These are phyloP conservation scores for Ustilago hordei DNA, from an alignment of 1,284 basidiomycete genomes.

Conservation along the genomic window DNA sequence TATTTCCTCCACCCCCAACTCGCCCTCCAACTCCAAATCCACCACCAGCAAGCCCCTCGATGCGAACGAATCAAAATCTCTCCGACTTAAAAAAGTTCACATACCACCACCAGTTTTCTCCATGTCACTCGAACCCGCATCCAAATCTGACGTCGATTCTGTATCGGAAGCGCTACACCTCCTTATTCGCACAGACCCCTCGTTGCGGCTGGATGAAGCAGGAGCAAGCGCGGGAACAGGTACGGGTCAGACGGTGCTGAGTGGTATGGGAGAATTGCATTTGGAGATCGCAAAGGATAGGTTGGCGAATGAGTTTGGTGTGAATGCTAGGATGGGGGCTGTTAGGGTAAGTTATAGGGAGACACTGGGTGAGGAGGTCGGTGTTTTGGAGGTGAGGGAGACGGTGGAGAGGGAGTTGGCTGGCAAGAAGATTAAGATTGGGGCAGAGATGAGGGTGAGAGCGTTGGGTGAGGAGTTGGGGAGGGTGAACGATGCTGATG, in stretches of 20 bases:
- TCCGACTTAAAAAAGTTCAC: conserved; percentile 78
- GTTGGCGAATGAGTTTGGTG: conserved; percentile 82
- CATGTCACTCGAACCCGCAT: conserved; percentile 65
- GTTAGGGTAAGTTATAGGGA: conserved; percentile 85
- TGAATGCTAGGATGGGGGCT: conserved; percentile 80
- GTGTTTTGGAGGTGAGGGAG: conserved; percentile 33
- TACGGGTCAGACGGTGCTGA: conserved; percentile 84
- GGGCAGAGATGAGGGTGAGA: conserved; percentile 40
- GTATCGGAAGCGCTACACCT: conserved; percentile 81
- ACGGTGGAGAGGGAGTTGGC: conserved; percentile 60
- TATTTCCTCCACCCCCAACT: conserved; percentile 12
- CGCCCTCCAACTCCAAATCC: not conserved
- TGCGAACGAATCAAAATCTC: conserved; percentile 25
- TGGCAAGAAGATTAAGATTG: conserved; percentile 58
- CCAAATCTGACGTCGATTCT: conserved; percentile 76
- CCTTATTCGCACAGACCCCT: conserved; percentile 86
- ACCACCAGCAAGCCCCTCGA: conserved; percentile 1
- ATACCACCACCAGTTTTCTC: conserved; percentile 81
- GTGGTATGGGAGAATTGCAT: conserved; percentile 85
- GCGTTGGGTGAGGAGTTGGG: conserved; percentile 35
- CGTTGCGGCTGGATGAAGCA: conserved; percentile 75
- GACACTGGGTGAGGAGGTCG: conserved; percentile 72
- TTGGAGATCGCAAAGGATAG: conserved; percentile 86
- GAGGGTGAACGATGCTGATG: conserved; percentile 13
- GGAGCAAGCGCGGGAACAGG: conserved; percentile 22